Percentiles rank a stretch among this genome's conserved stretches.
Conservation (phyloP, 1,284 basidiomycete species). For the Cryptococcus sp. region DNA sequence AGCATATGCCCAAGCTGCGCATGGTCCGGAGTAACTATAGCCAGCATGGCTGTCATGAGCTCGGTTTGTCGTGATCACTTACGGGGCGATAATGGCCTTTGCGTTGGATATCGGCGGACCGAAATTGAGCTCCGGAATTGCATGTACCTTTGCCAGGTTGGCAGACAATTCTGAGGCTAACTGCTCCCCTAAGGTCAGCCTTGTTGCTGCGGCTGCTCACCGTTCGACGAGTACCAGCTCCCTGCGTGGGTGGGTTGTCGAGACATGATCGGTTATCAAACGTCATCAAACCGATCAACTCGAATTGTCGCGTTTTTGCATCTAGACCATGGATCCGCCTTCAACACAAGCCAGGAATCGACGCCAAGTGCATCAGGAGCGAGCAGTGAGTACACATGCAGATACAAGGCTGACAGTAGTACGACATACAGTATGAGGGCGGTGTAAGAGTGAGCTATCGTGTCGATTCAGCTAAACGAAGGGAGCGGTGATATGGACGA, state of each 20-base stretch:
- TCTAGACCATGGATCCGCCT: no score
- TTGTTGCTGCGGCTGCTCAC: conserved; percentile 48
- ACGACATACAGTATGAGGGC: conserved; percentile 1
- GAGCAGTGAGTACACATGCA: not conserved
- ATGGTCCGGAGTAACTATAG: conserved; percentile 86
- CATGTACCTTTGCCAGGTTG: conserved; percentile 61
- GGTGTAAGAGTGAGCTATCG: not conserved
- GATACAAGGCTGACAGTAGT: not conserved
- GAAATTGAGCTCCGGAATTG: conserved; percentile 51
- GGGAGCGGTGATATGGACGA: conserved; percentile 56
- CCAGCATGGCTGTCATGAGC: conserved; percentile 75
- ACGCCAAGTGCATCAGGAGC: no score
- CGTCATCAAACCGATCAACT: no score
- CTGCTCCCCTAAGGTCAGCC: conserved; percentile 49
- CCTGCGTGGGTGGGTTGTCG: conserved; percentile 76
- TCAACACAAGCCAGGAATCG: no score
- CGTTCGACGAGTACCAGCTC: conserved; percentile 77
- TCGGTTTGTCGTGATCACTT: conserved; percentile 31
- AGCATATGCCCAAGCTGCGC: conserved; percentile 94
- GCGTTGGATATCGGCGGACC: conserved; percentile 64
- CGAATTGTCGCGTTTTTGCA: no score
- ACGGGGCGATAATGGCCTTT: conserved; percentile 97
- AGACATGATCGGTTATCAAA: no score
- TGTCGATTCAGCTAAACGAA: conserved; percentile 25
- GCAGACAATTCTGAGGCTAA: conserved; percentile 59